phyloP scores from a whole-genome alignment of 495 filamentous ascomycete species.

The Trichoderma reesei region DNA sequence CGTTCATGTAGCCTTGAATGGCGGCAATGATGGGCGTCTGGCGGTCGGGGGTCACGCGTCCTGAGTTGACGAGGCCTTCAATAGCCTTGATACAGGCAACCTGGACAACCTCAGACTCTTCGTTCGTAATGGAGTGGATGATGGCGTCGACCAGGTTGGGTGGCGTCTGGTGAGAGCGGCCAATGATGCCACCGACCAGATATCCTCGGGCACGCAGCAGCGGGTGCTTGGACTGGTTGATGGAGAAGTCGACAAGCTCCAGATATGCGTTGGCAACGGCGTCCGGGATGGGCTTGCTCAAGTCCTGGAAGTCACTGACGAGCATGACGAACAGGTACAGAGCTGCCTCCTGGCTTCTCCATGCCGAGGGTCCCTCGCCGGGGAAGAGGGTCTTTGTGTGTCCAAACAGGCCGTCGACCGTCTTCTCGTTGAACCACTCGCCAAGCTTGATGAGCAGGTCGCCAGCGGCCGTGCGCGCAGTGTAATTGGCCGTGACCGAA shows the following conservation, averaged over 20 bases:
- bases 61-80: constrained; percentile 65
- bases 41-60: constrained; percentile 40
- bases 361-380: constrained; percentile 37
- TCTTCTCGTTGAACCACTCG: constrained; percentile 67
- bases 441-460: constrained; percentile 88
- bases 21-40: constrained; percentile 67
- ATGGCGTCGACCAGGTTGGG: constrained; percentile 56
- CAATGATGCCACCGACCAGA: constrained; percentile 66
- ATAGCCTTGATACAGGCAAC: constrained; percentile 84
- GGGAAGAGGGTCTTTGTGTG: constrained; percentile 61
- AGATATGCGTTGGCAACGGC: constrained; percentile 63
- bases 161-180: constrained; percentile 45
- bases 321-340: constrained; percentile 75
- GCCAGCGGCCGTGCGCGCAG: constrained; percentile 80
- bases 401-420: constrained; percentile 63
- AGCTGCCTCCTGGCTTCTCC: constrained; percentile 63
- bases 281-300: constrained; percentile 51
- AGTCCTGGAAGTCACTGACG: constrained; percentile 70
- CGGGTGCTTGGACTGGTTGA: constrained; percentile 47
- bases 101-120: constrained; percentile 76
- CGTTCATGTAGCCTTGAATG: constrained; percentile 65
- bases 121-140: constrained; percentile 61
- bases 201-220: constrained; percentile 79
- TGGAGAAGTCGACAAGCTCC: constrained; percentile 67
- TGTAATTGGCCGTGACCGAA: constrained; percentile 92